Evolutionary conservation across 2,329 filamentous ascomycete species (phyloP), one percentile per base, ranked within the genome.

Genomic region (Microcyclospora pomicola): DNA sequence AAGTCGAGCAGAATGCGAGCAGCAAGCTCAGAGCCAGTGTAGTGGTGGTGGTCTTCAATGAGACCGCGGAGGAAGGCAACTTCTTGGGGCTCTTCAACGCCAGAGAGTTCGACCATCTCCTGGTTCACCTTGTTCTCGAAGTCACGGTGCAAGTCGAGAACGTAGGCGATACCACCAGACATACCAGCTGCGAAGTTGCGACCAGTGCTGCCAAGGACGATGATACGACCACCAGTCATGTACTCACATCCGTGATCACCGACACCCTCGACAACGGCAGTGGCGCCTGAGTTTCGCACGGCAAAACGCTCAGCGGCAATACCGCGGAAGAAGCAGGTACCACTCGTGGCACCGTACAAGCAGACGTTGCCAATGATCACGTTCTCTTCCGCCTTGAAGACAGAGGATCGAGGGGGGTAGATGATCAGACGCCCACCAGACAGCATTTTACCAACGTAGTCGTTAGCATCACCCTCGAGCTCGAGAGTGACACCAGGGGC

Each of bases 171-270:
- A 70, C 88, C 88, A 57, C 88, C 88, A 55, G 87, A 95, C 88
- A 96, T 96, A 71, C 88, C 88, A 44, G 88, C 88, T 52, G 87
- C 88, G 56, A 96, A 96, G 71, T 96, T 96, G 52, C 88, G 87
- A 33, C 88, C 88, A 56, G 86, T 94, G 53, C 75, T 77, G 41
- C 88, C 88, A 34, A 96, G 73, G 54, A 93, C 73, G 47, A 96
- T 68, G 36, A 95, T 72, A 56, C 87, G 84, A 58, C 88, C 88
- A 59, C 88, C 88, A 54, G 88, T 95, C 88, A 96, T 96, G 73
- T 96, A 96, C 71, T 96, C 88, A 59, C 87, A 95, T 45, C 85
- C 83, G 60, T 96, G 88, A 61, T 96, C 88, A 70, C 88, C 88
- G 48, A 93, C 75, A 65, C 88, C 88, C 64, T 96, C 88, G 45